These are phyloP conservation scores for Plasmodium coatneyi DNA, from an alignment of 169 alveolate species.

Conservation along the genomic window DNA sequence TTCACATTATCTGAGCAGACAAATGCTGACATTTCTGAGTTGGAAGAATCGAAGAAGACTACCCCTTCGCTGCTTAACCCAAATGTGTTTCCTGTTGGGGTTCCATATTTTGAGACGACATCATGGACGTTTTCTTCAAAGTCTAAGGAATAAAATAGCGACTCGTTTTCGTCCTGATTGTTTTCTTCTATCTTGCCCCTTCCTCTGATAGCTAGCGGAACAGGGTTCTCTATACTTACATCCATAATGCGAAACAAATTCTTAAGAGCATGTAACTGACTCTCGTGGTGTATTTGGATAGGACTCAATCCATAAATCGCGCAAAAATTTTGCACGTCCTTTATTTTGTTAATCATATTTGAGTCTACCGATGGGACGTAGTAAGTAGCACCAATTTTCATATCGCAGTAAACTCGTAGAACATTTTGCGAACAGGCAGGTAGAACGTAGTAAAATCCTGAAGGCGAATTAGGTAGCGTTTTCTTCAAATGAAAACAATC, in stretches of 20 bases:
- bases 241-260: constrained; percentile 62
- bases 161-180: neutral
- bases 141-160: constrained; percentile 75
- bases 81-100: constrained; percentile 75
- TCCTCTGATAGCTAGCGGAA: constrained; percentile 76
- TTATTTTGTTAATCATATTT: constrained; percentile 41
- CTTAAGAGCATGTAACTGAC: constrained; percentile 52
- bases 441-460: constrained; percentile 90
- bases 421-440: constrained; percentile 87
- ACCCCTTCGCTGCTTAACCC: constrained; percentile 78
- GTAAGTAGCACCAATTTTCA: constrained; percentile 88
- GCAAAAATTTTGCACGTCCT: constrained; percentile 67
- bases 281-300: constrained; percentile 64
- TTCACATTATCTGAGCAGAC: constrained; percentile 79
- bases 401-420: constrained; percentile 90
- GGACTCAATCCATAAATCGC: constrained; percentile 78
- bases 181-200: constrained; percentile 19
- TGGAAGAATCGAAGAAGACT: constrained; percentile 79
- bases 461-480: constrained; percentile 83
- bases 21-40: constrained; percentile 83
- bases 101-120: constrained; percentile 46
- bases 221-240: constrained; percentile 75
- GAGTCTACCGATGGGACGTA: constrained; percentile 79
- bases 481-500: constrained; percentile 89
- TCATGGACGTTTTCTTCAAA: constrained; percentile 74